Percentiles rank a stretch among this genome's conserved stretches.
Evolutionary conservation across 495 filamentous ascomycete species (phyloP).

Genomic region (Penicillium herquei): DNA sequence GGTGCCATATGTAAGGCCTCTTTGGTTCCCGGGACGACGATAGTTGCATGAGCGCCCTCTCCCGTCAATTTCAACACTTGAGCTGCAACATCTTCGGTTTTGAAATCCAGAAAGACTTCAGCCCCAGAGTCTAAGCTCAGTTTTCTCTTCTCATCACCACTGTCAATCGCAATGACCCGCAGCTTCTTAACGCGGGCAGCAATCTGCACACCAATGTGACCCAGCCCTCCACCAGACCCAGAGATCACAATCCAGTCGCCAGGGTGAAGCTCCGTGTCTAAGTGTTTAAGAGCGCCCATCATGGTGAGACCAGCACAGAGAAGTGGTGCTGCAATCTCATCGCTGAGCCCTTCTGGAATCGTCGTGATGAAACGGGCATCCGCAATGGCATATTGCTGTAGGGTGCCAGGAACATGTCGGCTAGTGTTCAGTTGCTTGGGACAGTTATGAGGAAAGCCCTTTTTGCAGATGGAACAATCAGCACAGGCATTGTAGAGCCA

Average conservation of each 20-base stretch:
- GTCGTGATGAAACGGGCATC: constrained; percentile 28
- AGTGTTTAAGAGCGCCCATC: constrained; percentile 23
- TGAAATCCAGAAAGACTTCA: constrained; percentile 30
- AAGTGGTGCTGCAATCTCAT: constrained; percentile 33
- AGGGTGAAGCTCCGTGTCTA: constrained; percentile 20
- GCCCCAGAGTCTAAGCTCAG: constrained; percentile 31
- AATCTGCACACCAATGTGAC: constrained; percentile 38
- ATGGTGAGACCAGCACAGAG: constrained; percentile 38
- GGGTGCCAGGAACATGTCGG: constrained; percentile 34
- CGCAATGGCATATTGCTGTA: constrained; percentile 37
- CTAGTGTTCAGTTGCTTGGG: constrained; percentile 35
- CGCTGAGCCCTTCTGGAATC: constrained; percentile 26
- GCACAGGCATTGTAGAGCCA: constrained; percentile 38
- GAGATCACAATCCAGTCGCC: constrained; percentile 36
- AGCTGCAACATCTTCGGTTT: constrained; percentile 25
- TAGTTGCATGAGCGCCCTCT: constrained; percentile 33
- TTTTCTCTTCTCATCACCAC: constrained; percentile 27
- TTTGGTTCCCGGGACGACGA: constrained; percentile 27
- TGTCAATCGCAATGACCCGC: constrained; percentile 35
- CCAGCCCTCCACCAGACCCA: constrained; percentile 36
- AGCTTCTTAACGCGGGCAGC: constrained; percentile 25
- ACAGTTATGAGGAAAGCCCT: constrained; percentile 28
- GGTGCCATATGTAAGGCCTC: constrained; percentile 27
- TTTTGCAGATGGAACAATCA: constrained; percentile 35
- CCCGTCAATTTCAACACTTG: constrained; percentile 27